Conservation (phyloP, 78 protist species). For the Dictyostelium capitatum region DNA sequence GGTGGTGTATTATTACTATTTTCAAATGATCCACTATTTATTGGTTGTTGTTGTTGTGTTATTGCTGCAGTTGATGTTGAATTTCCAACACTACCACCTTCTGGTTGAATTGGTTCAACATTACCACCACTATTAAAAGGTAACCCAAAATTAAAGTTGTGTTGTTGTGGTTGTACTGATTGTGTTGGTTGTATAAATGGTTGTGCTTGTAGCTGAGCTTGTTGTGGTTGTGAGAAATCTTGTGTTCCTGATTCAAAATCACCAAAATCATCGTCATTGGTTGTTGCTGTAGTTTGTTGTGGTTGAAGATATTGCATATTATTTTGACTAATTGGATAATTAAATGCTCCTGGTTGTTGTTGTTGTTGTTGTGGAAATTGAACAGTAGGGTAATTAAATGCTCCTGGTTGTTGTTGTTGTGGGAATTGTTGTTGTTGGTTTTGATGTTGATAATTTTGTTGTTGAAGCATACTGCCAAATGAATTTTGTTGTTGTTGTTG, state of each 20-base stretch:
- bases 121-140: conserved; percentile 10
- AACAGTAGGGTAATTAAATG: too few species aligned
- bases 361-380: conserved; percentile 8
- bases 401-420: not conserved
- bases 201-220: not conserved
- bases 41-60: not conserved
- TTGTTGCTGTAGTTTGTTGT: conserved; percentile 4
- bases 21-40: not conserved
- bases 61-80: not conserved
- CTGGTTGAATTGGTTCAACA: not conserved
- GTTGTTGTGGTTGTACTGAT: not conserved
- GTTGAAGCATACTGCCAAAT: not conserved
- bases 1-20: not conserved
- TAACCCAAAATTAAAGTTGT: conserved; percentile 8
- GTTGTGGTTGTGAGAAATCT: not conserved
- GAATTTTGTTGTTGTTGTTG: not conserved
- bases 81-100: not conserved
- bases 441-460: not conserved
- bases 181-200: conserved; percentile 3
- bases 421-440: not conserved
- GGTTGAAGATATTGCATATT: conserved; percentile 40
- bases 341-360: conserved; percentile 26
- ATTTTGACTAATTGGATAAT: conserved; percentile 4
- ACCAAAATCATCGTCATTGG: conserved; percentile 33
- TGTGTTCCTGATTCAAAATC: conserved; percentile 15